These are phyloP conservation scores for Dictyostelium firmibasis DNA, from an alignment of 78 protist species.

Conservation along the genomic window DNA sequence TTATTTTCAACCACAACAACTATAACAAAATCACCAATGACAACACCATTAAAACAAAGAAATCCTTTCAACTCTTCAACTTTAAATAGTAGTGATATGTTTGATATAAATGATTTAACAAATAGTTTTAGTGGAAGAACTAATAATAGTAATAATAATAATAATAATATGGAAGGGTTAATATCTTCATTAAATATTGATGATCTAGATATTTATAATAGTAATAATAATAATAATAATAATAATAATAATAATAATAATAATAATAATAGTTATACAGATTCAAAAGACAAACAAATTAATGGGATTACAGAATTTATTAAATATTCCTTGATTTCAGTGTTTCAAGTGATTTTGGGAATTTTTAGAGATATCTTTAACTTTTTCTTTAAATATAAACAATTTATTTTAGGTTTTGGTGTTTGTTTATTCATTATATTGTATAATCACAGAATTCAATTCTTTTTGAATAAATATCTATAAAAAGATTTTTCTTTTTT, in stretches of 20 bases:
- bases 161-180: not conserved
- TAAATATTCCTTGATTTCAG: not conserved
- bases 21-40: not conserved
- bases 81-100: not conserved
- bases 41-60: slow-evolving; percentile 1
- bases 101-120: not conserved
- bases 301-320: not conserved
- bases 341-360: not conserved
- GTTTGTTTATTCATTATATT: not conserved
- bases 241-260: not conserved
- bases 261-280: not conserved
- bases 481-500: not conserved
- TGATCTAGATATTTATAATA: not conserved
- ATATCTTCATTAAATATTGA: slow-evolving; percentile 8
- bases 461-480: not conserved
- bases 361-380: not conserved
- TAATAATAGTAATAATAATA: not conserved
- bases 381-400: not conserved
- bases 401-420: not conserved
- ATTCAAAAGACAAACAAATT: not conserved
- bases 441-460: not conserved
- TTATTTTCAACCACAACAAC: not conserved
- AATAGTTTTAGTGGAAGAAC: not conserved
- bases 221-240: too few relatives aligned
- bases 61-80: slow-evolving; percentile 3